Evolutionary conservation across 371 early-diverging fungal species (phyloP), one percentile per base, ranked within the genome.

Genomic region (Nematocida ironsii): DNA sequence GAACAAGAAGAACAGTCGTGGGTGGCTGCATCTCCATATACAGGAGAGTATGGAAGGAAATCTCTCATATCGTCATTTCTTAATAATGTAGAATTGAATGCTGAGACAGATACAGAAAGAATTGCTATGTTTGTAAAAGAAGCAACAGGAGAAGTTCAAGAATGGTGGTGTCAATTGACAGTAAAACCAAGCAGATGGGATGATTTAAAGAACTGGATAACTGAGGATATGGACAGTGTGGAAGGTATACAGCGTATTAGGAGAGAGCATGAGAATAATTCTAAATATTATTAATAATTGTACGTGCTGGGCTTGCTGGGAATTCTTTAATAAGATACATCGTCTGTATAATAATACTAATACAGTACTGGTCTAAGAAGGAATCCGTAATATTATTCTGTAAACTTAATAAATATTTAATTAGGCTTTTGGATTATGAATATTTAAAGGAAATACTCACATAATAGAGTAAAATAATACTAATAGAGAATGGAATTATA

Each of bases 181-280:
- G 45, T 42, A 20, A 64, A 64, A 39, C 64, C 64, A 16, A 0
- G 13, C 11, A 64, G 42, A 23, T 64, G 64, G 64, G 42, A 64
- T 11, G 64, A 64, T 45, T 42, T 64, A 64, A 64, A 42, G 5
- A 44, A 16, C 23, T 64, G 64, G 64, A 7, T 64, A 7, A 64
- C 42, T 64, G 64, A 64, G 44, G 64, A 64, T 44, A 64, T 39
- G 16, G 64, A 64, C 2, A 42, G 64, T 42, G 42, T 64, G 13
- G 64, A 64, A 23, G 64, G 33, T 33, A 64, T 64, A 18, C 23
- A 64, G 45, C 20, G 60, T 11, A 9, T 60, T 33, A 11, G 60
- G n/a, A 11, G 23, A 2, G 60, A 11, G 23, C 25, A 33, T 0
- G 11, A 9, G 23, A 25, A 11, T 18, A 33, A 60, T 23, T 25